Conservation (phyloP, 805 yeast species). For the Clavispora phyllophila region DNA sequence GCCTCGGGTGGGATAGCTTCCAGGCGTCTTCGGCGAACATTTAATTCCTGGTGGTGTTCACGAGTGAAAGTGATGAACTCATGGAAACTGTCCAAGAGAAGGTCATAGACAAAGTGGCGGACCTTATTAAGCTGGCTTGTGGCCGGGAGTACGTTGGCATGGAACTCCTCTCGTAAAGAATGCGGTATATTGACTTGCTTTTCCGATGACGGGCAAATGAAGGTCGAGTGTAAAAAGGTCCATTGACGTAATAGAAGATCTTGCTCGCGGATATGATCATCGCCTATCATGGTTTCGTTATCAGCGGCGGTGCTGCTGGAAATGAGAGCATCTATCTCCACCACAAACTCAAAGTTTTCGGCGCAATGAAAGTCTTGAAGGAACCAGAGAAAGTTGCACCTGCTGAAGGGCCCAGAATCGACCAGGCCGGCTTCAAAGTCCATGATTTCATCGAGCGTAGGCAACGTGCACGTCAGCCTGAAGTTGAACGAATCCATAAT, state of each 20-base stretch:
- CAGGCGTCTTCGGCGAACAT: constrained; percentile 15
- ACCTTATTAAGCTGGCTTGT: constrained; percentile 11
- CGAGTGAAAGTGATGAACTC: constrained; percentile 24
- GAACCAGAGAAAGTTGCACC: constrained; percentile 21
- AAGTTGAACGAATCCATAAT: constrained; percentile 12
- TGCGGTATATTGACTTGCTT: constrained; percentile 34
- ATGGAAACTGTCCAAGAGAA: constrained; percentile 27
- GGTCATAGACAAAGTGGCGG: constrained; percentile 22
- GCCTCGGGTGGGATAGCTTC: constrained; percentile 19
- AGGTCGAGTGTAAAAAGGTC: constrained; percentile 22
- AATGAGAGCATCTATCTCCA: constrained; percentile 19
- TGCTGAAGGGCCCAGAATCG: constrained; percentile 15
- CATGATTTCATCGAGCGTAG: constrained; percentile 18
- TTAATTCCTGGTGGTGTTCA: constrained; percentile 4
- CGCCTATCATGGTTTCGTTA: constrained; percentile 9
- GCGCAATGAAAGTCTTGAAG: constrained; percentile 28
- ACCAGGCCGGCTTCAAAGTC: constrained; percentile 2
- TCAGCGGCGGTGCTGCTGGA: constrained; percentile 1
- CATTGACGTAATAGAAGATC: constrained; percentile 16
- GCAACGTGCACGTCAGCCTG: constrained; percentile 10
- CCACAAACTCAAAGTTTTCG: constrained; percentile 33
- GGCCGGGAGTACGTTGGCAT: constrained; percentile 18
- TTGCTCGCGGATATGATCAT: constrained; percentile 4
- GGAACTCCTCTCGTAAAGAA: constrained; percentile 16
- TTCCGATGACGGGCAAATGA: constrained; percentile 22